These are phyloP conservation scores for Stenogyne calaminthoides DNA, from an alignment of 305 asterid genomes.

Conservation along the genomic window DNA sequence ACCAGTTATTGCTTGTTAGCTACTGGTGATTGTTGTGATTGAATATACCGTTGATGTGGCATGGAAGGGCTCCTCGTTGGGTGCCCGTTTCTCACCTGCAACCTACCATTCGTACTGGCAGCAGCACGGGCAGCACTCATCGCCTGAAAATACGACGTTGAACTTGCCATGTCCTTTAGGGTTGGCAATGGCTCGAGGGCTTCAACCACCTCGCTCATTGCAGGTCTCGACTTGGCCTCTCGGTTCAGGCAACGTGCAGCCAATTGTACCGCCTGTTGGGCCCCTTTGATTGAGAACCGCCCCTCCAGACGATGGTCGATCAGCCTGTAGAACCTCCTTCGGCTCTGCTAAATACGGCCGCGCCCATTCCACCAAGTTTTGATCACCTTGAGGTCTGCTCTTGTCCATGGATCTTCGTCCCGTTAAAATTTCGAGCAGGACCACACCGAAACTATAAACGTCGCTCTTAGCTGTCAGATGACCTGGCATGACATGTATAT, in stretches of 20 bases:
- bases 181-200: slow-evolving; percentile 64
- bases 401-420: slow-evolving; percentile 82
- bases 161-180: slow-evolving; percentile 65
- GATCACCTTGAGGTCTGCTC: slow-evolving; percentile 61
- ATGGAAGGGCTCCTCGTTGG: slow-evolving; percentile 47
- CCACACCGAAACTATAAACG: slow-evolving; percentile 84
- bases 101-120: slow-evolving; percentile 27
- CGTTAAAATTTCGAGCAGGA: slow-evolving; percentile 63
- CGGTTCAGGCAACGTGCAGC: slow-evolving; percentile 77
- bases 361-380: slow-evolving; percentile 74
- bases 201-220: slow-evolving; percentile 80
- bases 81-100: slow-evolving; percentile 39
- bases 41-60: slow-evolving; percentile 39
- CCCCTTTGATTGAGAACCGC: slow-evolving; percentile 65
- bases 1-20: slow-evolving; percentile 28
- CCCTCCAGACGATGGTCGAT: slow-evolving; percentile 82
- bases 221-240: slow-evolving; percentile 71
- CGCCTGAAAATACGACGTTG: slow-evolving; percentile 66
- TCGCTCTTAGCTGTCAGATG: slow-evolving; percentile 84
- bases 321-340: slow-evolving; percentile 52
- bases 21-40: slow-evolving; percentile 44
- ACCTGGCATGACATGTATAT: slow-evolving; percentile 41
- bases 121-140: slow-evolving; percentile 49
- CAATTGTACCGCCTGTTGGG: slow-evolving; percentile 63
- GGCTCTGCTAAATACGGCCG: slow-evolving; percentile 63